Conservation (phyloP, 2,329 filamentous ascomycete species). For the Microdochium paspali region DNA sequence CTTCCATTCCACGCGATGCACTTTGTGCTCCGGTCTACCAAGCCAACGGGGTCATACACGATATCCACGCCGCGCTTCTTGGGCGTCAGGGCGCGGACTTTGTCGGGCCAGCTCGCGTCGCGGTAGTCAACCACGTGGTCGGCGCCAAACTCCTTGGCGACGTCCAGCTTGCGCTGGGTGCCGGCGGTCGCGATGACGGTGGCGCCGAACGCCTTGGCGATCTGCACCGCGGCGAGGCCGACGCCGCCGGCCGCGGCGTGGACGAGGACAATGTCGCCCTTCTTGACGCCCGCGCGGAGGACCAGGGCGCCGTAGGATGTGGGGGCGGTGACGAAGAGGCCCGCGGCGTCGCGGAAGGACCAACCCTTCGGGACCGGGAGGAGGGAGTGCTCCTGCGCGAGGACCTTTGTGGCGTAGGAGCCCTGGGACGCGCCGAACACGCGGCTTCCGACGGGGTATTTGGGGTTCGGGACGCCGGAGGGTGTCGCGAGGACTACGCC, state of each 20-base stretch:
- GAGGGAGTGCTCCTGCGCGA: constrained; percentile 56
- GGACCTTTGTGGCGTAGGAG: constrained; percentile 71
- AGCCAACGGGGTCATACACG: constrained; percentile 87
- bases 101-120: constrained; percentile 49
- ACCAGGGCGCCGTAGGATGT: constrained; percentile 83
- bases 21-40: constrained; percentile 81
- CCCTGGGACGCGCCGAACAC: constrained; percentile 86
- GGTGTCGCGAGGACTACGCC: constrained; percentile 66
- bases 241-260: constrained; percentile 91
- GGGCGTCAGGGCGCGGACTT: constrained; percentile 71
- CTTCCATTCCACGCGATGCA: constrained; percentile 91
- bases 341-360: constrained; percentile 77
- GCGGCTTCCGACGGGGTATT: constrained; percentile 67
- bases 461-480: constrained; percentile 30
- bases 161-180: constrained; percentile 65
- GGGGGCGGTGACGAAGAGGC: constrained; percentile 84
- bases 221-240: constrained; percentile 82
- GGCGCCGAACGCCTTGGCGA: constrained; percentile 86
- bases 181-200: constrained; percentile 91
- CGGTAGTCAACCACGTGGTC: constrained; percentile 76
- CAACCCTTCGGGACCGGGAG: constrained; percentile 71
- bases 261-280: constrained; percentile 78
- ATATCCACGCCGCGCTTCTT: constrained; percentile 72
- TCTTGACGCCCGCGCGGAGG: constrained; percentile 63
- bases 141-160: constrained; percentile 73